These are phyloP conservation scores for Syzygium grande DNA, from an alignment of 345 rosid species.

Conservation along the genomic window DNA sequence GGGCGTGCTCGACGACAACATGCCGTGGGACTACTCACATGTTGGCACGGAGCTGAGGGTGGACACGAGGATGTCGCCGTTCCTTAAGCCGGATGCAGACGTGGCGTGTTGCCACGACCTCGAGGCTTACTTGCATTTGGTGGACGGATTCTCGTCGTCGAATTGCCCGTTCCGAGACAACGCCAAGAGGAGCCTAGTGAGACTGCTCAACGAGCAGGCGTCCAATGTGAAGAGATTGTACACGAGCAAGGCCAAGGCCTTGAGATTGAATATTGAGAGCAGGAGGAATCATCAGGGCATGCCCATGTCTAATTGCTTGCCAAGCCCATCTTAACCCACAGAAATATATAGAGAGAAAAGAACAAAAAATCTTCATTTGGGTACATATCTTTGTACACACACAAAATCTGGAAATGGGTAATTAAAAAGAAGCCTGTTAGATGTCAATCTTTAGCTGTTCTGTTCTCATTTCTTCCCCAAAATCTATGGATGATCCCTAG, in stretches of 20 bases:
- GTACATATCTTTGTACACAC: neutral
- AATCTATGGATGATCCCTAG: neutral
- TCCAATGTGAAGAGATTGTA: constrained; percentile 80
- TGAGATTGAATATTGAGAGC: constrained; percentile 35
- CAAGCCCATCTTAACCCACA: constrained; percentile 38
- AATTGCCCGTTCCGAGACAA: constrained; percentile 81
- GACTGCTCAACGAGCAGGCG: constrained; percentile 60
- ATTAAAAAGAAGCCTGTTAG: neutral
- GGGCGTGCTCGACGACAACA: constrained; percentile 29
- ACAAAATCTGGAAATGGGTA: neutral
- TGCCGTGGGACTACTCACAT: constrained; percentile 56
- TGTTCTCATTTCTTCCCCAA: neutral
- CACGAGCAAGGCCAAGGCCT: constrained; percentile 49
- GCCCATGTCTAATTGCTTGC: constrained; percentile 26
- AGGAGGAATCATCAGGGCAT: constrained; percentile 12
- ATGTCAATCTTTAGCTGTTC: neutral
- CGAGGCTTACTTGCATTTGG: constrained; percentile 72
- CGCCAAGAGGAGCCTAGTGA: constrained; percentile 84
- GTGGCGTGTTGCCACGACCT: constrained; percentile 84
- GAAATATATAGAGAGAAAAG: neutral
- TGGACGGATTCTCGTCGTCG: constrained; percentile 71
- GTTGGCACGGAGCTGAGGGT: constrained; percentile 60
- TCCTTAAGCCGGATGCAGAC: constrained; percentile 48
- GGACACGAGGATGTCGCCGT: constrained; percentile 68
- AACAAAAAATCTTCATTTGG: neutral